Conservation (phyloP, 441 rosid genomes). For the Dalechampia spathulata region DNA sequence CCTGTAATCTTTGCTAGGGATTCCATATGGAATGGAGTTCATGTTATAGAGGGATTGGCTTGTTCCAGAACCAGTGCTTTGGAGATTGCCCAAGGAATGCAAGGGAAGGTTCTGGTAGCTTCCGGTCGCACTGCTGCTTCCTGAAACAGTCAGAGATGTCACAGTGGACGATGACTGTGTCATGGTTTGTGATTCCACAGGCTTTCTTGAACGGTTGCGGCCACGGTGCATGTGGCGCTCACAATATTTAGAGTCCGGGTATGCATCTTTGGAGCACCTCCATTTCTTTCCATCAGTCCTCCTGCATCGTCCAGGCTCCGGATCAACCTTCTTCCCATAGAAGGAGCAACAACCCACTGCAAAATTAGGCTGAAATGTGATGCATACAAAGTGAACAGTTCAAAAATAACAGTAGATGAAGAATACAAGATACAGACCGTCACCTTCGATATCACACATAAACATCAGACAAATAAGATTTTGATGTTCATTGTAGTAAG, state of each 20-base stretch:
- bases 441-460: constrained; percentile 1
- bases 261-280: constrained; percentile 65
- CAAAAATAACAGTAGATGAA: no score
- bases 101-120: constrained; percentile 38
- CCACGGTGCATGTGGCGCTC: constrained; percentile 99
- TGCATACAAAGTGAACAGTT: no score
- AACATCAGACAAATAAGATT: not conserved
- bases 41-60: constrained; percentile 34
- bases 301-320: constrained; percentile 61
- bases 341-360: constrained; percentile 51
- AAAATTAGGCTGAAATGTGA: constrained; percentile 16
- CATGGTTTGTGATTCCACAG: constrained; percentile 76
- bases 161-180: constrained; percentile 37
- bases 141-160: constrained; percentile 41
- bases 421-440: no score
- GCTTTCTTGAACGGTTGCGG: constrained; percentile 99
- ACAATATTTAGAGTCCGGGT: constrained; percentile 81
- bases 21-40: constrained; percentile 43
- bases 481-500: constrained; percentile 6
- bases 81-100: constrained; percentile 28
- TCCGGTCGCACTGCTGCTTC: constrained; percentile 31
- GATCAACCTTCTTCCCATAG: constrained; percentile 58
- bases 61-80: constrained; percentile 27
- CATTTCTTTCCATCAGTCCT: constrained; percentile 65
- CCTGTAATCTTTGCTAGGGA: constrained; percentile 55